Evolutionary conservation across 345 rosid genomes (phyloP), one percentile per base, ranked within the genome.

Genomic region (Eutrema japonicum): DNA sequence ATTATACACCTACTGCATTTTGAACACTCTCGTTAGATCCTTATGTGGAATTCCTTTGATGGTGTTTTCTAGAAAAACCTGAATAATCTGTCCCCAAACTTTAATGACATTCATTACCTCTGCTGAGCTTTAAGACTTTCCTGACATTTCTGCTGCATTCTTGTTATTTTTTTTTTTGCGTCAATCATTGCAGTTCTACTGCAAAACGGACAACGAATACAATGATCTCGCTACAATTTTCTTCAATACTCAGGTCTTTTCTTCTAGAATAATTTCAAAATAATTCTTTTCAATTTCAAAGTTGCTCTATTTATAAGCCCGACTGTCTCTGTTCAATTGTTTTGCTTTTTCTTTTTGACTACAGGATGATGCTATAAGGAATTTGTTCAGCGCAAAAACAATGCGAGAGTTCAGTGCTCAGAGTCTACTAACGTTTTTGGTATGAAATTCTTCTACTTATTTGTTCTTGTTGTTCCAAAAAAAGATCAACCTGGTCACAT

Each of bases 361-460:
- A 42, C 89, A 94, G 99, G 99, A 95, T 86, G 97, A 95, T 82
- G 99, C 99, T 56, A 95, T 92, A 69, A 87, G 99, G 82, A 95
- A 95, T 84, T 83, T 95, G 84, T 95, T 95, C 75, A 95, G 99
- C 78, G 96, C 99, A 58, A 95, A 92, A 81, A 95, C 99, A 64
- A 81, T 89, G 82, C 99, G 91, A 46, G 99, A 92, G 81, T 95
- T 83, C 82, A 92, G 96, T 76, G 92, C 99, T 46, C 96, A 89
- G 75, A 90, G 93, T 82, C 79, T 95, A 73, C 75, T 90, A 81
- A 89, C 99, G 16, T 95, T 92, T 82, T 85, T 95, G 97, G 99
- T 95, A 90, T 42, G 62, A 29, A 55, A 18, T 55, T 56, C 33
- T 63, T 68, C 50, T 43, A 13, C 46, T 76, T 30, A 4, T 30